A percentile compares a stretch with the other conserved stretches of the same genome.
Conservation (phyloP, 2,329 filamentous ascomycete species). For the Sclerotinia spermophila region DNA sequence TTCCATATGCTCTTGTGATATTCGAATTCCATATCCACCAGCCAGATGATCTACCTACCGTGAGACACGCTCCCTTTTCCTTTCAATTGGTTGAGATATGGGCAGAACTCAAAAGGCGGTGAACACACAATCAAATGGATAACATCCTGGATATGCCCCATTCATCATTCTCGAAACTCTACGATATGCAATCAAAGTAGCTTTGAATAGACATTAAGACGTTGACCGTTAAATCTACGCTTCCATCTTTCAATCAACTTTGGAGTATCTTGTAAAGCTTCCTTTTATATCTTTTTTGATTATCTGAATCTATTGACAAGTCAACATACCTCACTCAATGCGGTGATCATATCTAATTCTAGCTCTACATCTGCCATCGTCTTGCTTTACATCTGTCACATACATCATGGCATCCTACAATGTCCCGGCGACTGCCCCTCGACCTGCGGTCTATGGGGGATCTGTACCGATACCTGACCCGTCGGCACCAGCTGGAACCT, state of each 20-base stretch:
- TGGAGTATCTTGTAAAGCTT: neutral
- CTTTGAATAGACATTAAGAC: slow-evolving; percentile 7
- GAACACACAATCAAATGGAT: neutral
- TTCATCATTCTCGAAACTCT: slow-evolving; percentile 9
- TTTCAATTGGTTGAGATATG: slow-evolving; percentile 7
- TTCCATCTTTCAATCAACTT: slow-evolving; percentile 1
- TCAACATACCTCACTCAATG: slow-evolving; percentile 30
- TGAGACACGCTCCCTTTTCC: slow-evolving; percentile 12
- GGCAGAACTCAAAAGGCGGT: slow-evolving; percentile 11
- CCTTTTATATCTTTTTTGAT: slow-evolving; percentile 4
- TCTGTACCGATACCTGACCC: slow-evolving; percentile 42
- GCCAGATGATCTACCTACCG: slow-evolving; percentile 1
- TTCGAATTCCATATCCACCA: neutral
- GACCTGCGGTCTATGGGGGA: slow-evolving; percentile 45
- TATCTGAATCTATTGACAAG: neutral
- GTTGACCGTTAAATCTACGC: slow-evolving; percentile 9
- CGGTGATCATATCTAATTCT: slow-evolving; percentile 30
- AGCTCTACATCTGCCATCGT: slow-evolving; percentile 22
- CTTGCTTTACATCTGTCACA: slow-evolving; percentile 22
- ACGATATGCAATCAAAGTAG: slow-evolving; percentile 7
- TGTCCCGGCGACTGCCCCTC: slow-evolving; percentile 40
- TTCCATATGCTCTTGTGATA: neutral
- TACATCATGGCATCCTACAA: slow-evolving; percentile 44
- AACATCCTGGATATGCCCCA: slow-evolving; percentile 17
- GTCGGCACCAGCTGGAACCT: slow-evolving; percentile 73